These are phyloP conservation scores for Termitomyces bulborhizus DNA, from an alignment of 768 basidiomycete genomes.

Conservation along the genomic window DNA sequence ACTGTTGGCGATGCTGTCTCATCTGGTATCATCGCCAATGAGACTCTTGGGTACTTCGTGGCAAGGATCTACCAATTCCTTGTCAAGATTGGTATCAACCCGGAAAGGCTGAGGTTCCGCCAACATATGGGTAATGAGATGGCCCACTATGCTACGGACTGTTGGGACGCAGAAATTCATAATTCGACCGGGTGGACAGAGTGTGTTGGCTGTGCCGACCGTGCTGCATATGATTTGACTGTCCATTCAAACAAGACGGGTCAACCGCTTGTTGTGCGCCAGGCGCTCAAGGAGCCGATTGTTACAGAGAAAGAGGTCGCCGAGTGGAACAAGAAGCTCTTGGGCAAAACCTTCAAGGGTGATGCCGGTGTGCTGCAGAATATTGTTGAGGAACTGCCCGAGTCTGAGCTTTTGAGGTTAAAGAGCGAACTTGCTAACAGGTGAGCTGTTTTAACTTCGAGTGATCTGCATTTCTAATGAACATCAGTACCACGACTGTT, in stretches of 20 bases:
- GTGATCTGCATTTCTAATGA: neutral
- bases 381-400: slow-evolving; percentile 58
- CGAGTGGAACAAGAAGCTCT: slow-evolving; percentile 79
- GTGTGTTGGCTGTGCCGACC: slow-evolving; percentile 98
- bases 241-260: slow-evolving; percentile 87
- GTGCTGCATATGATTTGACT: slow-evolving; percentile 92
- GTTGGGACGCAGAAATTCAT: slow-evolving; percentile 99
- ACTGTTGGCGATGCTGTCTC: slow-evolving; percentile 86
- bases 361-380: slow-evolving; percentile 67
- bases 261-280: slow-evolving; percentile 76
- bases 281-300: slow-evolving; percentile 81
- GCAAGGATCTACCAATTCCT: slow-evolving; percentile 90
- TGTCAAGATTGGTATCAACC: slow-evolving; percentile 85
- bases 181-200: slow-evolving; percentile 93
- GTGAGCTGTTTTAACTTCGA: slow-evolving; percentile 32
- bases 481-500: slow-evolving; percentile 47
- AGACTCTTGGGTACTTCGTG: slow-evolving; percentile 97
- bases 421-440: slow-evolving; percentile 71
- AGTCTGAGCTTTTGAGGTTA: slow-evolving; percentile 56
- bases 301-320: slow-evolving; percentile 74
- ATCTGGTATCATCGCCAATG: slow-evolving; percentile 85
- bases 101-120: slow-evolving; percentile 78
- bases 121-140: slow-evolving; percentile 99
- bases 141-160: slow-evolving; percentile 99
- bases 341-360: slow-evolving; percentile 87